Percentiles rank a stretch among this genome's conserved stretches.
Conservation (phyloP, 2,329 filamentous ascomycete species). For the Peltaster fructicola region DNA sequence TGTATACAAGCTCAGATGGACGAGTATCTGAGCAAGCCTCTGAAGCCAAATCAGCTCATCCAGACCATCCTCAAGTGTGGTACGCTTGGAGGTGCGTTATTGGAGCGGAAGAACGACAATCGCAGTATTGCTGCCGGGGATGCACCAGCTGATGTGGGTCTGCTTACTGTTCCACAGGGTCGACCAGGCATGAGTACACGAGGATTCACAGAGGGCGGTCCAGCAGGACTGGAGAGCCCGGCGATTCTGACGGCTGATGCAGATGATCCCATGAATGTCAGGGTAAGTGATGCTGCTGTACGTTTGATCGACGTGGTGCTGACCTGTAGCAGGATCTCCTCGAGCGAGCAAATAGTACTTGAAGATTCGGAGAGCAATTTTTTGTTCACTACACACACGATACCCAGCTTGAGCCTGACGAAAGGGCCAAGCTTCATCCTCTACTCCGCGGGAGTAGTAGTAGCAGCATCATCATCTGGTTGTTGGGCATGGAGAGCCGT, state of each 20-base stretch:
- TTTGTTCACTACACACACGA: too few relatives aligned
- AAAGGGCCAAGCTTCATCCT: too few relatives aligned
- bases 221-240: slow-evolving; percentile 44
- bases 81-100: slow-evolving; percentile 66
- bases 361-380: too few relatives aligned
- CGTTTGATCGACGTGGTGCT: slow-evolving; percentile 2
- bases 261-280: slow-evolving; percentile 41
- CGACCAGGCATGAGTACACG: slow-evolving; percentile 43
- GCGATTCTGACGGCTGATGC: slow-evolving; percentile 41
- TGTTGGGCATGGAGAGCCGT: too few relatives aligned
- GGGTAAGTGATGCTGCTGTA: slow-evolving; percentile 25
- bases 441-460: too few relatives aligned
- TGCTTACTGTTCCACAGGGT: slow-evolving; percentile 4
- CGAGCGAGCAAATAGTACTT: slow-evolving; percentile 14
- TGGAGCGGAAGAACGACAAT: slow-evolving; percentile 50
- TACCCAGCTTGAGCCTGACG: too few relatives aligned
- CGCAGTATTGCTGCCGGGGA: slow-evolving; percentile 12
- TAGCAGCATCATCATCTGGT: too few relatives aligned
- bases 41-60: slow-evolving; percentile 93
- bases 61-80: slow-evolving; percentile 96
- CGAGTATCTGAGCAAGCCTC: slow-evolving; percentile 89
- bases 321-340: slow-evolving; percentile 10
- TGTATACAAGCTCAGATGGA: slow-evolving; percentile 99
- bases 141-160: slow-evolving; percentile 3
- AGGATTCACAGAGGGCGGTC: slow-evolving; percentile 52